phyloP scores from a whole-genome alignment of 1,284 basidiomycete genomes.

The Ustilago loliicola region DNA sequence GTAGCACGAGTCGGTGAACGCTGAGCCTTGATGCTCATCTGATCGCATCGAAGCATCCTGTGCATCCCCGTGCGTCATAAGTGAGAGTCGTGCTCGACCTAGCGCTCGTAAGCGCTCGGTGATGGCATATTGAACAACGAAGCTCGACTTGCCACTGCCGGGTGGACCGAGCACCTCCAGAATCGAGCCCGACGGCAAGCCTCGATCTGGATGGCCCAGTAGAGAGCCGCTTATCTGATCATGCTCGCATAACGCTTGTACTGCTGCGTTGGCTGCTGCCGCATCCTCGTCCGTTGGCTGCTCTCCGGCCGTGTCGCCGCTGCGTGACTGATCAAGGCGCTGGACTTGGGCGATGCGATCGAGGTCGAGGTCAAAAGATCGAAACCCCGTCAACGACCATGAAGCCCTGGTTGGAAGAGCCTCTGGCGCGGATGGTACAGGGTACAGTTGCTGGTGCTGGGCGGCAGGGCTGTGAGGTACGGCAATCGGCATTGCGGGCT shows the following conservation, averaged over 20 bases:
- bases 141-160: slow-evolving; percentile 39
- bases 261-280: not conserved
- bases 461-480: not conserved
- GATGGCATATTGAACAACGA: slow-evolving; percentile 37
- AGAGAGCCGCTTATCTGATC: not conserved
- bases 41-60: not conserved
- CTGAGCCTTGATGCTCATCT: not conserved
- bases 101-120: slow-evolving; percentile 41
- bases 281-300: not conserved
- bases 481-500: slow-evolving; percentile 11
- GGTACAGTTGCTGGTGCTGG: not conserved
- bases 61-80: not conserved
- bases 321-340: slow-evolving; percentile 19
- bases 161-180: slow-evolving; percentile 46
- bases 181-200: slow-evolving; percentile 42
- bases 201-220: slow-evolving; percentile 18
- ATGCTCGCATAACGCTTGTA: not conserved
- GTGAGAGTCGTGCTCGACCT: slow-evolving; percentile 18
- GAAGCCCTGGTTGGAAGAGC: slow-evolving; percentile 7
- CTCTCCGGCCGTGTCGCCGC: slow-evolving; percentile 1
- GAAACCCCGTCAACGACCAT: slow-evolving; percentile 32
- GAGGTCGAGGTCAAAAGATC: slow-evolving; percentile 37
- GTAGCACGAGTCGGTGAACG: slow-evolving; percentile 13
- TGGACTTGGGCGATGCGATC: slow-evolving; percentile 30
- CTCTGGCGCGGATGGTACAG: slow-evolving; percentile 7